Base-by-base conservation (phyloP, 176 grass and related monocot species). In the Tillandsia leiboldiana region DNA sequence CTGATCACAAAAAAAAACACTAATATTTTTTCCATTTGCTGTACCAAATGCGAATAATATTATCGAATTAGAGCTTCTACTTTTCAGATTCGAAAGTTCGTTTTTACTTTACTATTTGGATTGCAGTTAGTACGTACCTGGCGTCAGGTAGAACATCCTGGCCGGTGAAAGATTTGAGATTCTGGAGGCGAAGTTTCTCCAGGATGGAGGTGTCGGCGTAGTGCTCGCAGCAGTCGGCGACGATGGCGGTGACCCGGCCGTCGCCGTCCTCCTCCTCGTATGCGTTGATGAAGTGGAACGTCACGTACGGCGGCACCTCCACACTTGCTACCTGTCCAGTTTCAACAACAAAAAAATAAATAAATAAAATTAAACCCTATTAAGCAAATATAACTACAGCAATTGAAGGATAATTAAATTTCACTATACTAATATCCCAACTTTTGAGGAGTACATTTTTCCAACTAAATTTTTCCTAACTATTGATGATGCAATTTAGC, bases 251-350 rank as follows among this genome's bases (percentile, higher is more conserved):
- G 20, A 88, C 84, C 27, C 80, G 82, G 1, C 95, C 95, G 0
- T 99, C 81, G 11, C 75, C 72, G 73, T 99, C 90, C 50, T 58
- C 79, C 73, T 99, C 90, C 77, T 99, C 95, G 66, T 90, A 99
- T 50, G 95, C 95, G 69, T 99, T 99, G 80, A 99, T 88, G 84
- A 84, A 99, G 84, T 99, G 95, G 82, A 99, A 99, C 20, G 95
- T 99, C 65, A 99, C 90, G 72, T 15, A 99, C 8, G 95, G 95
- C 24, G 95, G 90, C 53, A 99, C 95, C 80, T 99, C 90, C 9
- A 93, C 95, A 71, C 90, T 94, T 6, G 95, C 84, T 80, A 93
- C 91, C 91, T 89, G 26, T 18, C 22, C 10, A 18, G 24, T 47
- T 12, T 28, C 22, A 28, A 6, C n/a, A 10, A 59, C 15, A 67